Conservation (phyloP, 192 early-diverging fungal genomes). For the Entrophospora sp. region DNA sequence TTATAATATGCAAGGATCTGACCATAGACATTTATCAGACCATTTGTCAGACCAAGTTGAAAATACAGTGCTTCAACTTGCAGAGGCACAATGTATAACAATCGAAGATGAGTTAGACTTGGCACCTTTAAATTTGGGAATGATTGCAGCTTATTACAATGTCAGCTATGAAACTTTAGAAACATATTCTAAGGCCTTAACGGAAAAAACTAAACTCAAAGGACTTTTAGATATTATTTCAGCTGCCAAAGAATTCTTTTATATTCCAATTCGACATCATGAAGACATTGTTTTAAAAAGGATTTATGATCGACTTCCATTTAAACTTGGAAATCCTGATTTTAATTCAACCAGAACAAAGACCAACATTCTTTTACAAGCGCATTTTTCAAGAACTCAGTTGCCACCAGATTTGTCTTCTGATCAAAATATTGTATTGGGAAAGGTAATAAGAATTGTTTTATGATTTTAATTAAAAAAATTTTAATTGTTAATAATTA, state of each 20-base stretch:
- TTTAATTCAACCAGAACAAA: slow-evolving; percentile 89
- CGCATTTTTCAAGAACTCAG: slow-evolving; percentile 85
- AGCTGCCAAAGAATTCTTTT: slow-evolving; percentile 87
- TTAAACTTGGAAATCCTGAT: slow-evolving; percentile 58
- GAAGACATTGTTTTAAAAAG: slow-evolving; percentile 74
- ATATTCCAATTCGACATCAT: slow-evolving; percentile 87
- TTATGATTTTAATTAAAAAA: slow-evolving; percentile 36
- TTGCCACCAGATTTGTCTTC: slow-evolving; percentile 86
- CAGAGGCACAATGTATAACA: slow-evolving; percentile 74
- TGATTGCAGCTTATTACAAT: slow-evolving; percentile 97
- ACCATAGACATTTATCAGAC: slow-evolving; percentile 82
- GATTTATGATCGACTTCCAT: slow-evolving; percentile 75
- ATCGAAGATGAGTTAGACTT: slow-evolving; percentile 67
- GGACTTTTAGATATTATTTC: slow-evolving; percentile 91
- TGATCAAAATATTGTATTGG: slow-evolving; percentile 66
- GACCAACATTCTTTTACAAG: slow-evolving; percentile 87
- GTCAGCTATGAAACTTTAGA: slow-evolving; percentile 92
- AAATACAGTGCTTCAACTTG: slow-evolving; percentile 76
- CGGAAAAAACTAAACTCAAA: slow-evolving; percentile 75
- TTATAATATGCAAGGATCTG: slow-evolving; percentile 80
- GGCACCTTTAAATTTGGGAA: slow-evolving; percentile 82
- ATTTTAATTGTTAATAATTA: slow-evolving; percentile 20
- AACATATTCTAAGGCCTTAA: slow-evolving; percentile 83
- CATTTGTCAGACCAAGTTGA: slow-evolving; percentile 95
- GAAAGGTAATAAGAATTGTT: slow-evolving; percentile 23